These are phyloP conservation scores for Parmales sp. DNA, from an alignment of 108 stramenopile genomes.

Conservation along the genomic window DNA sequence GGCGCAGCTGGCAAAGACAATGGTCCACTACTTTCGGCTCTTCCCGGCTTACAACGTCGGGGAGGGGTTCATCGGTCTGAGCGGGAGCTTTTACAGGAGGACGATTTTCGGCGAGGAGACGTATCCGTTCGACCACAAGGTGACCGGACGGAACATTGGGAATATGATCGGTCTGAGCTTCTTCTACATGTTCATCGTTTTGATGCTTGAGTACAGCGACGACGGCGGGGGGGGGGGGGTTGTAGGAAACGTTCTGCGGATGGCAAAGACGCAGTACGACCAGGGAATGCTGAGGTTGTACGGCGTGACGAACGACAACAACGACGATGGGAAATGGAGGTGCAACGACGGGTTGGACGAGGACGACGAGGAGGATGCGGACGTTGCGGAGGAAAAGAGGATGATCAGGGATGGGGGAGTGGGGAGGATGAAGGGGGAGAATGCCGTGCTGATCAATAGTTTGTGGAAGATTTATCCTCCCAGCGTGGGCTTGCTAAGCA, in stretches of 20 bases:
- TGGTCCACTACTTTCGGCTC: slow-evolving; percentile 37
- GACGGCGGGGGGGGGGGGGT: slow-evolving; percentile 20
- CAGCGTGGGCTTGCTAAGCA: slow-evolving; percentile 14
- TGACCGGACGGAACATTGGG: slow-evolving; percentile 18
- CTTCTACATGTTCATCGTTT: slow-evolving; percentile 17
- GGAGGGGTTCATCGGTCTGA: slow-evolving; percentile 36
- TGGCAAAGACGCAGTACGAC: neutral
- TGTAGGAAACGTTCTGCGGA: slow-evolving; percentile 7
- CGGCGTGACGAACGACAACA: neutral
- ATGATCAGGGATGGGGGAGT: slow-evolving; percentile 4
- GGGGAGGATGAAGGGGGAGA: neutral
- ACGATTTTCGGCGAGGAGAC: slow-evolving; percentile 14
- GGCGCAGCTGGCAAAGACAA: slow-evolving; percentile 18
- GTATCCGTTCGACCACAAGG: slow-evolving; percentile 22
- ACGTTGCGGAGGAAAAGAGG: slow-evolving; percentile 25
- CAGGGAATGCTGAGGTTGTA: neutral
- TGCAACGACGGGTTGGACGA: slow-evolving; percentile 19
- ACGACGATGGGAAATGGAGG: neutral
- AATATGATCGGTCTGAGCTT: slow-evolving; percentile 15
- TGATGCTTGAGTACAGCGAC: slow-evolving; percentile 19
- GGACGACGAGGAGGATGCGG: slow-evolving; percentile 17
- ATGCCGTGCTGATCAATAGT: slow-evolving; percentile 16
- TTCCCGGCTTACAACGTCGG: slow-evolving; percentile 51
- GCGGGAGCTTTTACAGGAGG: slow-evolving; percentile 18
- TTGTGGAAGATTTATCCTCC: slow-evolving; percentile 29